A percentile compares a stretch with the other conserved stretches of the same genome.
Evolutionary conservation across 73 alveolate species (phyloP).

Genomic region (Paramecium sonneborni): DNA sequence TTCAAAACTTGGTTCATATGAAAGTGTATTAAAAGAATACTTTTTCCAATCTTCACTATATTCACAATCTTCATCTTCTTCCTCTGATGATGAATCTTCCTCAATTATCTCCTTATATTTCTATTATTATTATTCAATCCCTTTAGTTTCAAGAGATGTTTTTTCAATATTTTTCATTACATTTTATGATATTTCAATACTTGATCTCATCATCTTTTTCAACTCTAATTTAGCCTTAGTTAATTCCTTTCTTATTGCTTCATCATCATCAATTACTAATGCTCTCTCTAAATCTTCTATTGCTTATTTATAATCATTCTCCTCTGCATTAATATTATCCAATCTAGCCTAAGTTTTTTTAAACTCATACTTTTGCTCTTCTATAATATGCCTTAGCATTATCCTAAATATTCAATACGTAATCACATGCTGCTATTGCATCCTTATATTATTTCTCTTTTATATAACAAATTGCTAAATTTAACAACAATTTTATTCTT

Average conservation of each 20-base stretch:
- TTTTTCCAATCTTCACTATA: slow-evolving; percentile 46
- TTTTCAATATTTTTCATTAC: slow-evolving; percentile 21
- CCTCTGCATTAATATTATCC: slow-evolving; percentile 46
- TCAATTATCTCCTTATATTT: not conserved
- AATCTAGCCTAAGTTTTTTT: not conserved
- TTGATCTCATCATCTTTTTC: slow-evolving; percentile 35
- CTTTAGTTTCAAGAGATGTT: not conserved
- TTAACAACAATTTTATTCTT: slow-evolving; percentile 19
- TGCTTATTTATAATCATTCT: slow-evolving; percentile 8
- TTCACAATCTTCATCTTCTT: not conserved
- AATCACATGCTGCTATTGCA: slow-evolving; percentile 37
- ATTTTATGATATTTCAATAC: not conserved
- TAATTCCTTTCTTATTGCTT: not conserved
- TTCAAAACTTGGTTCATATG: slow-evolving; percentile 28
- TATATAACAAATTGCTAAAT: slow-evolving; percentile 22
- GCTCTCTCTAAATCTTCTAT: slow-evolving; percentile 36
- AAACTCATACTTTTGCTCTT: slow-evolving; percentile 15
- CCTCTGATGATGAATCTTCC: not conserved
- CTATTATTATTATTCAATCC: not conserved
- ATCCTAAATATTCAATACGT: not conserved
- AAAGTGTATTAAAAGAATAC: not conserved
- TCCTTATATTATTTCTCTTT: slow-evolving; percentile 26
- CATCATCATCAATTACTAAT: not conserved
- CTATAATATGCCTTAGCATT: slow-evolving; percentile 39
- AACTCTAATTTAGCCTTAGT: slow-evolving; percentile 3